Percentiles rank a stretch among this genome's conserved stretches.
Evolutionary conservation across 2,329 filamentous ascomycete genomes (phyloP).

Genomic region (Emergomyces pasteurianus): DNA sequence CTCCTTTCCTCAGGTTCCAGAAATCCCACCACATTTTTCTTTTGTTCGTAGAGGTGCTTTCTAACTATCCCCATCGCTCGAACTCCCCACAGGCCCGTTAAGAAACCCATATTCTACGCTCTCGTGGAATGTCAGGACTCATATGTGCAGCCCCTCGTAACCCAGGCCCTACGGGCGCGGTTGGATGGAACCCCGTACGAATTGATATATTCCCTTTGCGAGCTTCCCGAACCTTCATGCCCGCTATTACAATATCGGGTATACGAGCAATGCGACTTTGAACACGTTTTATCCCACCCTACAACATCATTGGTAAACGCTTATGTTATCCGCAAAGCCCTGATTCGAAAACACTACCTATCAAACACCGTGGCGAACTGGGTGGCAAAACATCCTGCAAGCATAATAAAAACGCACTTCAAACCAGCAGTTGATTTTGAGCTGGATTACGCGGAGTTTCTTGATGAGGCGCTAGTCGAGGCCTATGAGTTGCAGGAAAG

Average conservation of each 20-base stretch:
- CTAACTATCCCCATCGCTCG: slow-evolving; percentile 4
- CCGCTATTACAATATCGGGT: slow-evolving; percentile 65
- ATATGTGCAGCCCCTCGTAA: slow-evolving; percentile 80
- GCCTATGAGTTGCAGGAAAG: slow-evolving; percentile 77
- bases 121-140: slow-evolving; percentile 72
- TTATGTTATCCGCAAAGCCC: slow-evolving; percentile 88
- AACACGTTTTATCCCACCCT: slow-evolving; percentile 53
- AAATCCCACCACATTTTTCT: not conserved
- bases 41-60: slow-evolving; percentile 3
- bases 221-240: slow-evolving; percentile 34
- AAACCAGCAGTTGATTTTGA: slow-evolving; percentile 78
- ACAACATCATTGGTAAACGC: slow-evolving; percentile 62
- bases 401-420: slow-evolving; percentile 56
- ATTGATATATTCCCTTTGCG: slow-evolving; percentile 41
- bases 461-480: slow-evolving; percentile 86
- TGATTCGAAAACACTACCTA: slow-evolving; percentile 93
- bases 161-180: slow-evolving; percentile 54
- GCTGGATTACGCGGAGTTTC: slow-evolving; percentile 90
- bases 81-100: slow-evolving; percentile 6
- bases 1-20: not conserved
- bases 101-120: slow-evolving; percentile 45
- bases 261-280: slow-evolving; percentile 83
- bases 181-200: slow-evolving; percentile 46
- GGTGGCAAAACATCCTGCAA: slow-evolving; percentile 69
- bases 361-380: slow-evolving; percentile 73